A percentile compares a stretch with the other conserved stretches of the same genome.
These are phyloP conservation scores for Myriosclerotinia curreyana DNA, from an alignment of 2,329 filamentous ascomycete species.

Conservation along the genomic window DNA sequence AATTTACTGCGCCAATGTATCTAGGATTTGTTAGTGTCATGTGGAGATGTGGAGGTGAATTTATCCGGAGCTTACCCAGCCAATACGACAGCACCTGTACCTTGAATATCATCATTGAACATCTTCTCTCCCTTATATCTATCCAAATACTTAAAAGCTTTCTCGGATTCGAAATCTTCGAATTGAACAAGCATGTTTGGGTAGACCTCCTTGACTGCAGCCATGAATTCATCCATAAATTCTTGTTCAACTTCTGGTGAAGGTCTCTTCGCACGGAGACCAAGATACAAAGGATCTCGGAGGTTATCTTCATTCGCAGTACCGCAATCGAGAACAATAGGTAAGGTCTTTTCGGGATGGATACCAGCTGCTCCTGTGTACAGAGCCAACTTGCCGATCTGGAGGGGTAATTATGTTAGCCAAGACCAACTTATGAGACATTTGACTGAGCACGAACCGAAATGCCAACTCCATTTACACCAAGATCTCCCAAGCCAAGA, in stretches of 20 bases:
- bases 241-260: constrained; percentile 75
- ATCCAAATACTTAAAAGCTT: constrained; percentile 88
- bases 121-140: constrained; percentile 90
- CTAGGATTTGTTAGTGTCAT: constrained; percentile 35
- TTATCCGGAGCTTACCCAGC: constrained; percentile 57
- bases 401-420: constrained; percentile 13
- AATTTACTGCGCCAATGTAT: constrained; percentile 72
- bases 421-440: background rate
- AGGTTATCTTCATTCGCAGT: constrained; percentile 66
- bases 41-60: background rate
- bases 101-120: constrained; percentile 99
- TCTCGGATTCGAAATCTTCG: constrained; percentile 92
- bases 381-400: constrained; percentile 88
- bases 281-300: constrained; percentile 78
- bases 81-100: constrained; percentile 91
- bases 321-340: constrained; percentile 65
- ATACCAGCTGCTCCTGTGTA: constrained; percentile 97
- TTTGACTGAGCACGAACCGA: constrained; percentile 56
- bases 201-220: constrained; percentile 72
- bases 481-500: constrained; percentile 88
- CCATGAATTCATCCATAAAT: constrained; percentile 98
- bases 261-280: constrained; percentile 79
- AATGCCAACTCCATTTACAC: constrained; percentile 96
- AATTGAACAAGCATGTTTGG: constrained; percentile 77
- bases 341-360: constrained; percentile 77